Conservation (phyloP, 1,284 basidiomycete species). For the Cystobasidium pallidum region DNA sequence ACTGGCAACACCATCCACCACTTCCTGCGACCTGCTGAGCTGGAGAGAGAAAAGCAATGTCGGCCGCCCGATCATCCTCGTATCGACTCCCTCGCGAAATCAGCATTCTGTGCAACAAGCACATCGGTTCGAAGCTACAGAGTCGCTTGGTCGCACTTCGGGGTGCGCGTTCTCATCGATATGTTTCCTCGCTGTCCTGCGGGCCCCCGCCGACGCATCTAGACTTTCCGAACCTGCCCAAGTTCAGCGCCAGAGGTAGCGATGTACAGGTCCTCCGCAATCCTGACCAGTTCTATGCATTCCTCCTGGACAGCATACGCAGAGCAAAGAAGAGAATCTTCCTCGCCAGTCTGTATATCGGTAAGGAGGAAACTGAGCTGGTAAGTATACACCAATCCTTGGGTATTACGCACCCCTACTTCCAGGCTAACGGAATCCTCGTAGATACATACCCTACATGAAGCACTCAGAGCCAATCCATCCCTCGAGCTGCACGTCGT, state of each 20-base stretch:
- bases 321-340: slow-evolving; percentile 73
- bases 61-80: slow-evolving; percentile 19
- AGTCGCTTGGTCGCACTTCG: neutral
- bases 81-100: slow-evolving; percentile 19
- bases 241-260: slow-evolving; percentile 58
- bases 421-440: neutral
- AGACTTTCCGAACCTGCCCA: slow-evolving; percentile 54
- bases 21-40: too few species aligned
- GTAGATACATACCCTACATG: slow-evolving; percentile 70
- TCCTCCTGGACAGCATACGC: slow-evolving; percentile 49
- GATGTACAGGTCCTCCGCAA: slow-evolving; percentile 58
- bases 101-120: slow-evolving; percentile 8
- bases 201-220: neutral
- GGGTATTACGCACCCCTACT: neutral
- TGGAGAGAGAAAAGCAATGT: neutral
- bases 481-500: slow-evolving; percentile 72
- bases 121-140: neutral
- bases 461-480: slow-evolving; percentile 66
- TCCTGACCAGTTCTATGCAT: slow-evolving; percentile 59
- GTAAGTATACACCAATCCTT: slow-evolving; percentile 59
- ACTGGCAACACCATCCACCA: too few species aligned
- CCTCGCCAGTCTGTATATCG: slow-evolving; percentile 83
- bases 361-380: slow-evolving; percentile 69
- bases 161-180: neutral
- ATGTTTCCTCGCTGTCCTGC: neutral